These are phyloP conservation scores for Trypanosoma brucei DNA, from an alignment of 208 protist species.

Conservation along the genomic window DNA sequence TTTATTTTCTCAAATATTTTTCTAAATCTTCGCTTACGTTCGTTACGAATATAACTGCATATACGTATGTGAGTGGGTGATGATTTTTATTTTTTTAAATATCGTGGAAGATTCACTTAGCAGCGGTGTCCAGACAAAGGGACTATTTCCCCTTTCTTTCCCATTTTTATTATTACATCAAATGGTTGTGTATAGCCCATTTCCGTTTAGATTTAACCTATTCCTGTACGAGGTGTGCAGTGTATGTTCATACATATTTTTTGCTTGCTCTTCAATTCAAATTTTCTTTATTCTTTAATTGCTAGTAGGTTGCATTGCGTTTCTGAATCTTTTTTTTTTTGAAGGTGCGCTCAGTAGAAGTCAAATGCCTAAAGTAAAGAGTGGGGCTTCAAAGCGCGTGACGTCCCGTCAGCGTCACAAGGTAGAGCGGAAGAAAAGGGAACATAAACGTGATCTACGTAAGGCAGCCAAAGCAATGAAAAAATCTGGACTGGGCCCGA, in stretches of 20 bases:
- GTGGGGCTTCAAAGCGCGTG: conserved; percentile 77
- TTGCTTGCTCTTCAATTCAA: no score
- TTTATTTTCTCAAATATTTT: no score
- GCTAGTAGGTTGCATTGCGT: conserved; percentile 3
- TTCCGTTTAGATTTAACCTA: neutral
- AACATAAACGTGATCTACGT: conserved; percentile 84
- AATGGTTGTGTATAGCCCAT: conserved; percentile 2
- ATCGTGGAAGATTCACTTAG: neutral
- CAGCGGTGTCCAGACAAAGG: neutral
- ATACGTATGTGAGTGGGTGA: neutral
- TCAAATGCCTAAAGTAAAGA: conserved; percentile 72
- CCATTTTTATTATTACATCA: conserved; percentile 21
- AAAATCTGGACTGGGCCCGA: conserved; percentile 60
- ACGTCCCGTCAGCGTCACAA: conserved; percentile 84
- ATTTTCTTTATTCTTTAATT: conserved; percentile 1
- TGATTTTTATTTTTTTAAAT: neutral
- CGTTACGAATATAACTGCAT: no score
- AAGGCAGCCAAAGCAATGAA: conserved; percentile 83
- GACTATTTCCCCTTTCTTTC: conserved; percentile 9
- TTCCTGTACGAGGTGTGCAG: neutral
- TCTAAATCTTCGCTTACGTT: no score
- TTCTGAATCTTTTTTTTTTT: conserved; percentile 21
- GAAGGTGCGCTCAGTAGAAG: neutral
- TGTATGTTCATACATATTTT: no score
- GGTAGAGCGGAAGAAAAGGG: conserved; percentile 83